Evolutionary conservation across 2,329 filamentous ascomycete genomes (phyloP), one percentile per base, ranked within the genome.

Genomic region (Rutstroemia sp.): DNA sequence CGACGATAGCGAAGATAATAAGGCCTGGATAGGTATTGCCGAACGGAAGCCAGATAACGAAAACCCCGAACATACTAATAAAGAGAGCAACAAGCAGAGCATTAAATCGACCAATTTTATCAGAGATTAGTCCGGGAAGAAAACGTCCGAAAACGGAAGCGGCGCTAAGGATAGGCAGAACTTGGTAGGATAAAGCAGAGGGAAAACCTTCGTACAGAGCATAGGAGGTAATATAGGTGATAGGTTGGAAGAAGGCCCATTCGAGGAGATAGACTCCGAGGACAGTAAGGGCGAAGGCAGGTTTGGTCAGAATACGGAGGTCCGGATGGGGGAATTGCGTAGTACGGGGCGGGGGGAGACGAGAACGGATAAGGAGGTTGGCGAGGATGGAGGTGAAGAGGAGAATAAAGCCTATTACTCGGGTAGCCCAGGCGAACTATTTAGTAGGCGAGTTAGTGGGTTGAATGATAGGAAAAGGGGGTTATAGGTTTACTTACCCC

Each of bases 61-160:
- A 75, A 30, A 83, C 90, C 14, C 56, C 56, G 12, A 63, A 21
- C 7, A 62, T 52, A n/a, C 52, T 58, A 10, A 65, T 75, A 23
- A 81, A 70, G 8, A 88, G 77, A 0, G 87, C 84, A n/a, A 83
- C 72, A 60, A 95, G 82, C 73, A 92, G 89, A 30, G 84, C 82
- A 68, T 96, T 96, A 75, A 89, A 95, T 1, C 90, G 81, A 0
- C 92, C 92, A n/a, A 92, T 74, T 49, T 79, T 79, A 70, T 96
- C 92, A 1, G 90, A 86, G 60, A 88, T 80, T 69, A 86, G 87
- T 0, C 92, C 92, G 0, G 90, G 89, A 1, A 92, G 74, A 67
- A 83, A 85, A 44, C 92, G 83, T 3, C 92, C 92, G 14, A 95
- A 73, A 56, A 89, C 85, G 0, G 86, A 90, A 8, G 85, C 89